Conservation (phyloP, 2,329 filamentous ascomycete species). For the Neodidymelliopsis sp. region DNA sequence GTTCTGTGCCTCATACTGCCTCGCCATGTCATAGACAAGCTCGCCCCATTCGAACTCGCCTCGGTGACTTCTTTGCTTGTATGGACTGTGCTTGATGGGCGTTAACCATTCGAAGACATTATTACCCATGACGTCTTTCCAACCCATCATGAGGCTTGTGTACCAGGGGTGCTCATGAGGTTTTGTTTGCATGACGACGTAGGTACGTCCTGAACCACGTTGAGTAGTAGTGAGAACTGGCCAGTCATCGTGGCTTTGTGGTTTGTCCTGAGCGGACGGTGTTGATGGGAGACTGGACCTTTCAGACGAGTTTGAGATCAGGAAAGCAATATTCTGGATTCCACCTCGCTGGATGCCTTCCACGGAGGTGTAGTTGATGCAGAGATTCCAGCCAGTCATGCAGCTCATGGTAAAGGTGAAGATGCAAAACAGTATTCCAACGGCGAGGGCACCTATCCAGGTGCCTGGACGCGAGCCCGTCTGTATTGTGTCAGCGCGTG, state of each 20-base stretch:
- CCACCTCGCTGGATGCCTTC: constrained; percentile 72
- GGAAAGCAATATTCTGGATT: constrained; percentile 76
- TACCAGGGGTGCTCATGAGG: constrained; percentile 88
- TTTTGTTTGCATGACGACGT: constrained; percentile 78
- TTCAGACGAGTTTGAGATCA: constrained; percentile 42
- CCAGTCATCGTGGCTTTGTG: constrained; percentile 29
- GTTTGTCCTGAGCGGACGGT: constrained; percentile 17
- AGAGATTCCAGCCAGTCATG: constrained; percentile 73
- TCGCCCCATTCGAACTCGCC: constrained; percentile 75
- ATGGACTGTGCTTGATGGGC: constrained; percentile 78
- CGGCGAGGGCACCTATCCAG: constrained; percentile 70
- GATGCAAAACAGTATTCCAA: constrained; percentile 77
- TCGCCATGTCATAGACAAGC: constrained; percentile 56
- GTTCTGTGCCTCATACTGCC: constrained; percentile 34
- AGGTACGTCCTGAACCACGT: constrained; percentile 62
- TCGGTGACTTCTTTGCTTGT: constrained; percentile 69
- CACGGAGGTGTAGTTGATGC: constrained; percentile 82
- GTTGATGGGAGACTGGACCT: constrained; percentile 21
- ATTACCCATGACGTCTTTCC: constrained; percentile 80
- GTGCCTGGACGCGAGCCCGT: constrained; percentile 36
- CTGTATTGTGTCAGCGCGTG: constrained; percentile 14
- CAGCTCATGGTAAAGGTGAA: constrained; percentile 80
- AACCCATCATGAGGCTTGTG: constrained; percentile 73
- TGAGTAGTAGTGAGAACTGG: constrained; percentile 30
- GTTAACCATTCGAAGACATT: constrained; percentile 79